phyloP scores from a whole-genome alignment of 345 rosid species.

The Ailanthus altissimus region DNA sequence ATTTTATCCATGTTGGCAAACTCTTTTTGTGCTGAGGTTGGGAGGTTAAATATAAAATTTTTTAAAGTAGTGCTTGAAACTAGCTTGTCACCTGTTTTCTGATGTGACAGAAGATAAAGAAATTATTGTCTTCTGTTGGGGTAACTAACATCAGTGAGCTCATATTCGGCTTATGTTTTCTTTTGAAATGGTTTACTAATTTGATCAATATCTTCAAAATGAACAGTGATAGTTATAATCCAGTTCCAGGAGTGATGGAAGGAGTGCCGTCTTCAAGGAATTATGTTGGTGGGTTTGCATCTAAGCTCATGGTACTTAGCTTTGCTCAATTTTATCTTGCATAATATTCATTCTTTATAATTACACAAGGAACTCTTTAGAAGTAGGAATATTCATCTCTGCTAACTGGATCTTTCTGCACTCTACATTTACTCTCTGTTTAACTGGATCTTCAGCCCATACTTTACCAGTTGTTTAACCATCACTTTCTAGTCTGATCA shows the following conservation, averaged over 20 bases:
- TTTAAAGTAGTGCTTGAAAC: too few relatives aligned
- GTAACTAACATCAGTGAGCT: too few relatives aligned
- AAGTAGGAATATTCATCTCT: neutral
- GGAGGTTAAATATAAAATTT: too few relatives aligned
- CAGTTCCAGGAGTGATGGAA: conserved; percentile 97
- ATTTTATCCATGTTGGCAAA: neutral
- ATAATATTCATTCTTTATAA: neutral
- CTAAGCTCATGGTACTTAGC: conserved; percentile 75
- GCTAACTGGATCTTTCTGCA: neutral
- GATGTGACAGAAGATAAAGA: too few relatives aligned
- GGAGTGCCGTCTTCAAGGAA: conserved; percentile 88
- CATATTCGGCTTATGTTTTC: neutral
- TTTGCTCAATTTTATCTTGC: neutral
- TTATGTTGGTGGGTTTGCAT: conserved; percentile 77
- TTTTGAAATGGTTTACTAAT: conserved; percentile 9
- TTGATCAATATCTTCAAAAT: conserved; percentile 20
- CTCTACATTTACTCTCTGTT: neutral
- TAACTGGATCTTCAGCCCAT: neutral
- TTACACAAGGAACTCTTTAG: neutral
- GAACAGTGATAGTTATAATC: conserved; percentile 81
- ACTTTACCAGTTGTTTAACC: neutral
- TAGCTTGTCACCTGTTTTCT: too few relatives aligned
- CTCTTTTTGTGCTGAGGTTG: too few relatives aligned
- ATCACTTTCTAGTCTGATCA: neutral
- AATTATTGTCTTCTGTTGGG: too few relatives aligned